phyloP scores from a whole-genome alignment of 78 protist genomes.

The Polysphondylium violaceum region DNA sequence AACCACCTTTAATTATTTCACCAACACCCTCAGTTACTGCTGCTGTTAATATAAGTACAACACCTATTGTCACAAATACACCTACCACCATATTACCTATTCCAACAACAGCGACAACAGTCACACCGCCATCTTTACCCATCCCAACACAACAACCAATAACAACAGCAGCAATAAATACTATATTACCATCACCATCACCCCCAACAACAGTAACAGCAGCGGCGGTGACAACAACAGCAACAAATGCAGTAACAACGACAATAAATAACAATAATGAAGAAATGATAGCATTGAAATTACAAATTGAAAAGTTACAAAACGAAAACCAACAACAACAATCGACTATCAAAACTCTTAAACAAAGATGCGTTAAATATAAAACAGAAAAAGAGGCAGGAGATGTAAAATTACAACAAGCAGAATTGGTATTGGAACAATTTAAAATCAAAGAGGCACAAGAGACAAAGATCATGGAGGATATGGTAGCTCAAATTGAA shows the following conservation, averaged over 20 bases:
- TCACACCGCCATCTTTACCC: not conserved
- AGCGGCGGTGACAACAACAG: not conserved
- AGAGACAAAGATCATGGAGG: conserved; percentile 60
- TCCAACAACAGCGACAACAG: conserved; percentile 13
- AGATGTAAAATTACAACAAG: conserved; percentile 11
- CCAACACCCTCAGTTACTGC: not conserved
- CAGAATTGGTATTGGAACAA: conserved; percentile 31
- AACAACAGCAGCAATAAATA: not conserved
- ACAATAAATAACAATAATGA: not conserved
- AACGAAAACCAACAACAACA: conserved; percentile 36
- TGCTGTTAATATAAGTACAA: no score
- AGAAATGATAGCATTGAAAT: not conserved
- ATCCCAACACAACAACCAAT: not conserved
- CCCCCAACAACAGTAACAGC: not conserved
- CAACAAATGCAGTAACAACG: not conserved
- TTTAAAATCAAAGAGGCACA: conserved; percentile 50
- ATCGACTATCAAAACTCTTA: conserved; percentile 12
- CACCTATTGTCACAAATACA: not conserved
- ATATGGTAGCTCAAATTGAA: conserved; percentile 63
- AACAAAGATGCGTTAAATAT: not conserved
- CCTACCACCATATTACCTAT: not conserved
- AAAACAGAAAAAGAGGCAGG: conserved; percentile 30
- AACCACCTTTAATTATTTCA: not conserved
- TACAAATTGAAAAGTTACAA: conserved; percentile 40
- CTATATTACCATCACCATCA: not conserved